Base-by-base conservation (phyloP, 768 basidiomycete genomes). In the Suillus lakei region DNA sequence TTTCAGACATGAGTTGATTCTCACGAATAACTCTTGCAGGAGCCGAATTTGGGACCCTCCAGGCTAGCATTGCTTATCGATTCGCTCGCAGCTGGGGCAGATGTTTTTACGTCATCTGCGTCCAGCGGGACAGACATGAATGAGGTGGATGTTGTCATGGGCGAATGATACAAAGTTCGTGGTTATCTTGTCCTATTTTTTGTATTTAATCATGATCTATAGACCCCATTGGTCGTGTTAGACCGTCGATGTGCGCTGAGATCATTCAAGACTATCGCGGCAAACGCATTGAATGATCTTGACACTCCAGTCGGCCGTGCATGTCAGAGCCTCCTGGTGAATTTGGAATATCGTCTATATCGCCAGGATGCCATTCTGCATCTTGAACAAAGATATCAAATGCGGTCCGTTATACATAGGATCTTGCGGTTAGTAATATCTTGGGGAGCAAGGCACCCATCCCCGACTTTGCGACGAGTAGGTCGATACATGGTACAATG, bases 111-210 rank as follows among this genome's bases (percentile, higher is more conserved):
- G 5, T 83, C 85, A 18, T 82, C 78, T 18, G 71, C 79, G 21
- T 64, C 32, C 64, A 71, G 76, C 63, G 60, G 76, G 60, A 66
- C 68, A 67, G 67, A 73, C 60, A 71, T 85, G 51, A 87, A 91
- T 69, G 92, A 94, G 77, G 90, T 92, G 85, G 88, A 92, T 56
- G 84, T 93, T n/a, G 83, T 91, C 34, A 78, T 92, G 67, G 85
- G 83, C 30, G 72, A 73, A 59, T 59, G 7, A 30, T 13, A 28
- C 26, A 59, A 12, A 36, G 58, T 59, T 23, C 28, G 58, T 59
- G 58, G 18, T 16, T 13, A 41, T 28, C 4, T 4, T 6, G 21
- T 41, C 10, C 18, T 59, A 26, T 9, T 39, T 28, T 41, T 58
- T 41, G 39, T 26, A 30, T 59, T 10, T 59, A 59, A 41, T 6